Percentiles rank a stretch among this genome's conserved stretches.
These are phyloP conservation scores for Talaromyces verruculosus DNA, from an alignment of 2,329 filamentous ascomycete species.

Conservation along the genomic window DNA sequence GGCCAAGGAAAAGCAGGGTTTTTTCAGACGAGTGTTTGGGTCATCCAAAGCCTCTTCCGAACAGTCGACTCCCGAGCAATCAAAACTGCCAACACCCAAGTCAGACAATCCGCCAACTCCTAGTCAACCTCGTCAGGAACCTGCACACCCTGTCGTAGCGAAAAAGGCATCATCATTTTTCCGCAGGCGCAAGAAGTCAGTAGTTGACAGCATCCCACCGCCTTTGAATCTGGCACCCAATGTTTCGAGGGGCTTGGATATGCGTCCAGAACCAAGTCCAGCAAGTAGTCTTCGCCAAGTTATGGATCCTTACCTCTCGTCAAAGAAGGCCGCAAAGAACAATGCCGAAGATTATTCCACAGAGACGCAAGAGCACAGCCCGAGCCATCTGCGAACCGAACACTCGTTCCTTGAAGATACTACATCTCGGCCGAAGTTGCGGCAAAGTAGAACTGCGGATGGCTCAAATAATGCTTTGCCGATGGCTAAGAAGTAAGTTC, in stretches of 20 bases:
- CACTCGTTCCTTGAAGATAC: constrained; percentile 14
- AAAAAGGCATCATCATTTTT: constrained; percentile 95
- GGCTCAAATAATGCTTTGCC: constrained; percentile 28
- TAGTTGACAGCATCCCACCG: constrained; percentile 65
- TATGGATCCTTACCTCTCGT: constrained; percentile 76
- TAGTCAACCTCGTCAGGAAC: constrained; percentile 34
- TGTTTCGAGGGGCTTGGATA: constrained; percentile 38
- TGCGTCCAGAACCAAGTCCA: constrained; percentile 55
- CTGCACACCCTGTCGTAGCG: constrained; percentile 65
- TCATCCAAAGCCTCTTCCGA: constrained; percentile 57
- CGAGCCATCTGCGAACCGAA: background rate
- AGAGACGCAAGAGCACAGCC: constrained; percentile 14
- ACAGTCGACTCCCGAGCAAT: constrained; percentile 19
- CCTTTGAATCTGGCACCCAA: constrained; percentile 53
- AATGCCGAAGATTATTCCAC: constrained; percentile 23
- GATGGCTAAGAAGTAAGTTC: constrained; percentile 6
- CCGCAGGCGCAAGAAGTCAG: constrained; percentile 85
- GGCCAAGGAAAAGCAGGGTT: constrained; percentile 72
- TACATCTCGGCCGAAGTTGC: constrained; percentile 10
- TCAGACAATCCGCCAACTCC: constrained; percentile 26
- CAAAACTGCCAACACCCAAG: constrained; percentile 16
- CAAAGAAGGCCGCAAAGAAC: constrained; percentile 27
- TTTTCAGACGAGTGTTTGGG: constrained; percentile 91
- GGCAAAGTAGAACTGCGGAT: constrained; percentile 23
- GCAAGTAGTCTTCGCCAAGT: constrained; percentile 79